These are phyloP conservation scores for Colletotrichum neosansevieriae DNA, from an alignment of 2,329 filamentous ascomycete species.

Conservation along the genomic window DNA sequence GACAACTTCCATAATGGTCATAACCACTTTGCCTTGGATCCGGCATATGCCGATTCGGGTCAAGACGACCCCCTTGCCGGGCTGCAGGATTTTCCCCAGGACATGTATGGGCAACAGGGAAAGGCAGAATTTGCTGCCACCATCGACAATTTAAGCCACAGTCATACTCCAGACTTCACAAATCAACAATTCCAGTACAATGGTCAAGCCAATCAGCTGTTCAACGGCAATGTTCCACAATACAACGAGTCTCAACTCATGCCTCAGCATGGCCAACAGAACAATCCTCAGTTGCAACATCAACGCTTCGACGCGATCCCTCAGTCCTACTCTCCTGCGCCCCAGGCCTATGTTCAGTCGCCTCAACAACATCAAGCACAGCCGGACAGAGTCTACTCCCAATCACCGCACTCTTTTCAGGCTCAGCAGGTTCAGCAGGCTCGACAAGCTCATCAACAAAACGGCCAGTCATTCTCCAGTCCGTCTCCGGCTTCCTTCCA, in stretches of 20 bases:
- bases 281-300: conserved; percentile 51
- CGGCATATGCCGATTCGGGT: conserved; percentile 47
- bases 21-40: conserved; percentile 33
- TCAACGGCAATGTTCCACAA: conserved; percentile 48
- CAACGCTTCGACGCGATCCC: conserved; percentile 41
- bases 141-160: conserved; percentile 49
- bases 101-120: conserved; percentile 52
- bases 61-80: conserved; percentile 54
- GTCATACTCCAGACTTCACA: conserved; percentile 49
- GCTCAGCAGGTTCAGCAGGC: conserved; percentile 28
- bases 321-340: conserved; percentile 33
- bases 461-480: conserved; percentile 32
- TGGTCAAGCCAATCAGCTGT: conserved; percentile 49
- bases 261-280: conserved; percentile 49
- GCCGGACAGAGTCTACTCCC: conserved; percentile 36
- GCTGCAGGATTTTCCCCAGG: conserved; percentile 53
- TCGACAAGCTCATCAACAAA: conserved; percentile 31
- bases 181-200: conserved; percentile 51
- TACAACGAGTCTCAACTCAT: conserved; percentile 51
- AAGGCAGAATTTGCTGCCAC: conserved; percentile 48
- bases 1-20: conserved; percentile 33
- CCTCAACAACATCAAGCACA: conserved; percentile 41
- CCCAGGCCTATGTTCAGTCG: conserved; percentile 47
- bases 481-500: conserved; percentile 34
- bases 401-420: conserved; percentile 39